Evolutionary conservation across 371 early-diverging fungal genomes (phyloP).

Genomic region (Dentiscutata heterogama): DNA sequence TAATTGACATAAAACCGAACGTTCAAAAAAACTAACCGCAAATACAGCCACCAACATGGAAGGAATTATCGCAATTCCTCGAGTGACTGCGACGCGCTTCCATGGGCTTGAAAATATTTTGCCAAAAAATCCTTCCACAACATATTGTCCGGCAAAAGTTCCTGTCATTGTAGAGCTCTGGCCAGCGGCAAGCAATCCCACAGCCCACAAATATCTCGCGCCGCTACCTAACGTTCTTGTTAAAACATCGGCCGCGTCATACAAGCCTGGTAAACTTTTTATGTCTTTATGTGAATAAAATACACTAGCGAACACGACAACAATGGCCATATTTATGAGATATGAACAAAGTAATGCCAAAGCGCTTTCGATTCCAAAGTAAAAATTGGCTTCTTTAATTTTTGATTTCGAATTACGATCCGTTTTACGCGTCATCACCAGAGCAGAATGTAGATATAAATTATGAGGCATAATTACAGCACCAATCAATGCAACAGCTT

Average conservation of each 20-base stretch:
- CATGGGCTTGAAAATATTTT: slow-evolving; percentile 67
- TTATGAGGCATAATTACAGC: slow-evolving; percentile 85
- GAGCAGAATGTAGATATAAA: slow-evolving; percentile 69
- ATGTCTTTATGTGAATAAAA: slow-evolving; percentile 61
- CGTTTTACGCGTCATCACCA: slow-evolving; percentile 43
- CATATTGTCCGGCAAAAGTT: slow-evolving; percentile 81
- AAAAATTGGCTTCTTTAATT: slow-evolving; percentile 72
- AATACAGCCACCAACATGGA: slow-evolving; percentile 72
- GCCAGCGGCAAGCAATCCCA: slow-evolving; percentile 77
- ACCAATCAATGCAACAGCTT: slow-evolving; percentile 78
- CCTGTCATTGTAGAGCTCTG: slow-evolving; percentile 81
- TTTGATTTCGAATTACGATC: slow-evolving; percentile 54
- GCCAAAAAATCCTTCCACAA: slow-evolving; percentile 76
- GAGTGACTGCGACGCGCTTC: slow-evolving; percentile 75
- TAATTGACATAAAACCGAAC: not conserved
- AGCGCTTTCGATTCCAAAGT: slow-evolving; percentile 76
- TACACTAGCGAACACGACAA: slow-evolving; percentile 76
- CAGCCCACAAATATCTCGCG: slow-evolving; percentile 73
- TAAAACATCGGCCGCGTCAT: slow-evolving; percentile 72
- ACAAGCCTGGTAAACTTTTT: slow-evolving; percentile 58
- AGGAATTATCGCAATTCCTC: slow-evolving; percentile 75
- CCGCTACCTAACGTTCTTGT: slow-evolving; percentile 63
- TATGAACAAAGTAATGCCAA: slow-evolving; percentile 72
- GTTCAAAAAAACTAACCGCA: slow-evolving; percentile 53
- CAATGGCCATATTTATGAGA: slow-evolving; percentile 77